Evolutionary conservation across 1,284 basidiomycete species (phyloP), one percentile per base, ranked within the genome.

Genomic region (Megacollybia platyphylla): DNA sequence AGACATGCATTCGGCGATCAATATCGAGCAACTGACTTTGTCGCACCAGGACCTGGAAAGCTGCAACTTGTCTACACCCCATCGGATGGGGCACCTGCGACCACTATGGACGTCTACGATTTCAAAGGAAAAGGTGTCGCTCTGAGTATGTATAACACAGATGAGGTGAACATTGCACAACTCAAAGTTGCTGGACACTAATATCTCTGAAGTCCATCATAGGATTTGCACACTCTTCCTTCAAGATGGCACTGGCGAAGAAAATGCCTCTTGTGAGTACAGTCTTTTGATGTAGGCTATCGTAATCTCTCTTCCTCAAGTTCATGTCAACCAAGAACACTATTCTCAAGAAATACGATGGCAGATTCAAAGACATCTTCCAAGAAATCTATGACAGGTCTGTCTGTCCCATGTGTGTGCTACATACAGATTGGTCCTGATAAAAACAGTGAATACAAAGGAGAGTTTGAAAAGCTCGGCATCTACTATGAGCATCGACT

Each of bases 321-420:
- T 96, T 91, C 74, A 79, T 96, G 84, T 91, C 88, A n/a, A 96
- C 91, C 35, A 96, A 96, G 70, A 94, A 96, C 70, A 96, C 92
- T 18, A 96, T 96, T 63, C 58, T 96, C 59, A 96, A 96, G 67
- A 88, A 83, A 57, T 96, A 96, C 59, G 94, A 98, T 57, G 94
- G 94, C 39, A 79, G 91, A 39, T 98, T 97, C 79, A 97, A 97
- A 73, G 96, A 98, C 57, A 89, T 96, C 58, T 98, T 97, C 80
- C 79, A 94, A 61, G 87, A 92, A 53, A 81, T 97, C 54, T 97
- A 89, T 61, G 85, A 94, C 18, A 56, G 65, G 69, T 79, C 4
- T 49, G 49, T 73, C 61, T 40, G 24, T 36, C 27, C 24, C 13
- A 10, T 5, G 29, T 40, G 38, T n/a, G 11, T 38, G 13, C 17